Evolutionary conservation across 2,329 filamentous ascomycete species (phyloP).

Genomic region (Helicocarpus griseus): DNA sequence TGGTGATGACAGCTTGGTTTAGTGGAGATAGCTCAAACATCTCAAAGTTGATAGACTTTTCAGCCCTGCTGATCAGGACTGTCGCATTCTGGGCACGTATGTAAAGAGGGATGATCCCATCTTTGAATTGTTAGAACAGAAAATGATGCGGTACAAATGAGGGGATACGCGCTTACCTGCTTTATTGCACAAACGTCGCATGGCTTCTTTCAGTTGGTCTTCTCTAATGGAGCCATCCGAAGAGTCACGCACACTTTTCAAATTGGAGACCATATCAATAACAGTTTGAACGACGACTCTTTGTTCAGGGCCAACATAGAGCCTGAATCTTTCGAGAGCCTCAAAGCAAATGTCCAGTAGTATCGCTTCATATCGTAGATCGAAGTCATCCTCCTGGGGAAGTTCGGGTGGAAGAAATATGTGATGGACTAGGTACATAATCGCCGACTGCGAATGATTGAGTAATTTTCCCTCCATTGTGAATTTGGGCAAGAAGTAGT

Average conservation of each 20-base stretch:
- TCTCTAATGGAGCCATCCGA: slow-evolving; percentile 4
- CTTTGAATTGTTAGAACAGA: background rate
- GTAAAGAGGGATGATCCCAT: slow-evolving; percentile 30
- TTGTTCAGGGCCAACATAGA: slow-evolving; percentile 2
- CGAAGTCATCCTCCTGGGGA: slow-evolving; percentile 31
- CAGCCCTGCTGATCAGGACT: slow-evolving; percentile 29
- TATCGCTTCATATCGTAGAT: slow-evolving; percentile 17
- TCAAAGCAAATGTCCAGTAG: slow-evolving; percentile 15
- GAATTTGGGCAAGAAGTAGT: no score
- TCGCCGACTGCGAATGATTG: background rate
- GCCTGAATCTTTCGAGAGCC: slow-evolving; percentile 14
- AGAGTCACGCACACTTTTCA: slow-evolving; percentile 3
- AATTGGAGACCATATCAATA: slow-evolving; percentile 11
- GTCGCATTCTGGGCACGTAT: slow-evolving; percentile 40
- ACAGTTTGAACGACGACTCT: slow-evolving; percentile 1
- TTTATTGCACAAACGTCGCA: slow-evolving; percentile 3
- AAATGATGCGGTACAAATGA: background rate
- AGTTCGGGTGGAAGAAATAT: slow-evolving; percentile 41
- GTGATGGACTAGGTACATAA: slow-evolving; percentile 35
- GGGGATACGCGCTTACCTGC: slow-evolving; percentile 2
- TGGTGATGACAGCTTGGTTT: slow-evolving; percentile 28
- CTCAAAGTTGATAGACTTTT: slow-evolving; percentile 23
- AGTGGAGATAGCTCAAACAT: slow-evolving; percentile 39
- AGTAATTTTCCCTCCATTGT: background rate
- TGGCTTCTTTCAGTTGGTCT: slow-evolving; percentile 4